These are phyloP conservation scores for Hypoxylon sp. DNA, from an alignment of 2,329 filamentous ascomycete species.

Conservation along the genomic window DNA sequence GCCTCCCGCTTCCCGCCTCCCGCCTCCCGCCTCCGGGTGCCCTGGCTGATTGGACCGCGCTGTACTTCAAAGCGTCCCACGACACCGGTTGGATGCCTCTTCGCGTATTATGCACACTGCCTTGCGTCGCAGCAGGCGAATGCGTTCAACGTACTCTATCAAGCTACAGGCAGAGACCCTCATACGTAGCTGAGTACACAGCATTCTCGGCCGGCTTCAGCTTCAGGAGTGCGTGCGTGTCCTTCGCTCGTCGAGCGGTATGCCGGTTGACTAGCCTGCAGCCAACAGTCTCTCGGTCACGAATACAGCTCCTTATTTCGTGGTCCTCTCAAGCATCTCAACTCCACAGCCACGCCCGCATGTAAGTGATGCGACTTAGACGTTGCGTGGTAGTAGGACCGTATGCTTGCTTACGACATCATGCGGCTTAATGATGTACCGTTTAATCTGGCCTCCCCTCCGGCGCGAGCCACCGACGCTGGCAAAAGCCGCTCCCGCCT, in stretches of 20 bases:
- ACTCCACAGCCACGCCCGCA: not conserved
- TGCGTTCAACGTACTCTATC: conserved; percentile 2
- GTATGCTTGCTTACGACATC: conserved; percentile 1
- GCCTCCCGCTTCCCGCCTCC: not conserved
- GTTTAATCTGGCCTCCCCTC: not conserved
- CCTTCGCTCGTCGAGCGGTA: conserved; percentile 1
- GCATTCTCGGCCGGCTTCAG: not conserved
- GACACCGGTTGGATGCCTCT: conserved; percentile 2
- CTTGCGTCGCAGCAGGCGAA: conserved; percentile 2
- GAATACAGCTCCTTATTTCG: not conserved
- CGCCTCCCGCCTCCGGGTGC: not conserved
- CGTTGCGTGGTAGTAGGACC: not conserved
- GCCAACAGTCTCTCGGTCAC: not conserved
- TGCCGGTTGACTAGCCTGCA: conserved; percentile 4
- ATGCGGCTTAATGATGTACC: conserved; percentile 17
- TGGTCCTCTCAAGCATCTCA: not conserved
- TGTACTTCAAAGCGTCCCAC: not conserved
- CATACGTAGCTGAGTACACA: conserved; percentile 9
- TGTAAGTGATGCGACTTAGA: conserved; percentile 1
- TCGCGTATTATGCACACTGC: conserved; percentile 17
- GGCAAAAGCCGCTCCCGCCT: not conserved
- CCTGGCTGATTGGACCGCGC: conserved; percentile 2
- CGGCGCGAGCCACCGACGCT: not conserved
- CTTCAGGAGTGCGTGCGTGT: not conserved
- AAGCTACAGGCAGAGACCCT: not conserved